phyloP scores from a whole-genome alignment of 495 filamentous ascomycete species.

The Aspergillus kassunensis region DNA sequence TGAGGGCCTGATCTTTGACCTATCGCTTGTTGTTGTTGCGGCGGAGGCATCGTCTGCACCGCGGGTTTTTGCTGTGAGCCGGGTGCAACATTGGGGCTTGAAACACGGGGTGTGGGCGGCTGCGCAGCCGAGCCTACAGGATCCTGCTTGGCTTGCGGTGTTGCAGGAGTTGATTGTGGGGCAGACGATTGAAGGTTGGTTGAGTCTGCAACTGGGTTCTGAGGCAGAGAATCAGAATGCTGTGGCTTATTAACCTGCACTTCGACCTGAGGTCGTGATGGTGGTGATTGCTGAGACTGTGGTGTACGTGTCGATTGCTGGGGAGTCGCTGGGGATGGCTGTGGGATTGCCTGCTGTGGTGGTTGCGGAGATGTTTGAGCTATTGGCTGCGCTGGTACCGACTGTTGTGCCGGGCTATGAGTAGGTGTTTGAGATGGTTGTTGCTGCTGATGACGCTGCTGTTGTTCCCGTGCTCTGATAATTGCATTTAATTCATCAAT shows the following conservation, averaged over 20 bases:
- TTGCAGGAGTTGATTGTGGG: slow-evolving; percentile 14
- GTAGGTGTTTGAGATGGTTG: slow-evolving; percentile 6
- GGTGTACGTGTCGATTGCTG: slow-evolving; percentile 12
- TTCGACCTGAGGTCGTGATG: slow-evolving; percentile 24
- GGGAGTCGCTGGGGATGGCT: slow-evolving; percentile 8
- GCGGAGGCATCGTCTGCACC: slow-evolving; percentile 16
- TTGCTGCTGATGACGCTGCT: slow-evolving; percentile 29
- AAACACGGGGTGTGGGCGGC: slow-evolving; percentile 16
- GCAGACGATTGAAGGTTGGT: slow-evolving; percentile 21
- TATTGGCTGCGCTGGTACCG: slow-evolving; percentile 4
- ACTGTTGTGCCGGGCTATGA: slow-evolving; percentile 9
- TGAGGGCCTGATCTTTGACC: slow-evolving; percentile 28
- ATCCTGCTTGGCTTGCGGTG: slow-evolving; percentile 35
- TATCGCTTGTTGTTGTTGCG: slow-evolving; percentile 20
- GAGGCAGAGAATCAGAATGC: slow-evolving; percentile 26
- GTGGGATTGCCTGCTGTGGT: slow-evolving; percentile 12
- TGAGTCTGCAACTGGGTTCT: slow-evolving; percentile 18
- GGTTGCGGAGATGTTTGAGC: slow-evolving; percentile 11
- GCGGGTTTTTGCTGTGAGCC: slow-evolving; percentile 25
- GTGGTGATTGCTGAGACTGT: slow-evolving; percentile 23
- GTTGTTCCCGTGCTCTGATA: slow-evolving; percentile 45
- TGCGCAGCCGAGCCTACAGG: slow-evolving; percentile 15
- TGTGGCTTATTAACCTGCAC: slow-evolving; percentile 25
- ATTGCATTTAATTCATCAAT: slow-evolving; percentile 82
- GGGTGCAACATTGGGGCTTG: slow-evolving; percentile 23